Conservation (phyloP, 352 stramenopile genomes). For the Plasmopara muralis region DNA sequence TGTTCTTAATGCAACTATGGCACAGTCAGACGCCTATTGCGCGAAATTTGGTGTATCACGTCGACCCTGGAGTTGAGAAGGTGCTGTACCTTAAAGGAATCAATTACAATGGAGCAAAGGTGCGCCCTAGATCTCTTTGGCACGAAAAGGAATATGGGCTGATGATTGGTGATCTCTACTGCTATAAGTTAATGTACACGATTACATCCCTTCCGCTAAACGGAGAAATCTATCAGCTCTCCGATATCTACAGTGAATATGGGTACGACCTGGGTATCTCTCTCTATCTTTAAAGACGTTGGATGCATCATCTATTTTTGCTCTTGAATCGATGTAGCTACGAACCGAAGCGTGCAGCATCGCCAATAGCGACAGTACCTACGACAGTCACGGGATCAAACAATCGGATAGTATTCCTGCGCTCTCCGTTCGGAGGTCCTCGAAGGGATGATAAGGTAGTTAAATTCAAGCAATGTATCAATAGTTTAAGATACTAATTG, state of each 20-base stretch:
- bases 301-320: not conserved
- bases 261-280: constrained; percentile 31
- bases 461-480: not conserved
- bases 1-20: constrained; percentile 2
- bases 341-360: constrained; percentile 71
- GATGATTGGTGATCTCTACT: not conserved
- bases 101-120: constrained; percentile 44
- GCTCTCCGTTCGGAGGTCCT: constrained; percentile 51
- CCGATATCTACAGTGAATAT: constrained; percentile 83
- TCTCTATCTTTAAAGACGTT: too few relatives aligned
- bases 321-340: constrained; percentile 27
- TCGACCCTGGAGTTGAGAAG: constrained; percentile 59
- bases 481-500: constrained; percentile 1
- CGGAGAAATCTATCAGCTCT: constrained; percentile 85
- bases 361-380: constrained; percentile 46
- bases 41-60: constrained; percentile 67
- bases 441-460: constrained; percentile 55
- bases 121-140: constrained; percentile 2
- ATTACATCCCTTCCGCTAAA: constrained; percentile 81
- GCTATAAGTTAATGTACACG: constrained; percentile 48
- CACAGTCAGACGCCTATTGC: constrained; percentile 38
- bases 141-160: not conserved
- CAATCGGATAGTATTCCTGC: constrained; percentile 80
- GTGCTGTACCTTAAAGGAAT: constrained; percentile 82
- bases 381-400: constrained; percentile 74